phyloP scores from a whole-genome alignment of 352 stramenopile genomes.

The Thraustochytrium striatum region DNA sequence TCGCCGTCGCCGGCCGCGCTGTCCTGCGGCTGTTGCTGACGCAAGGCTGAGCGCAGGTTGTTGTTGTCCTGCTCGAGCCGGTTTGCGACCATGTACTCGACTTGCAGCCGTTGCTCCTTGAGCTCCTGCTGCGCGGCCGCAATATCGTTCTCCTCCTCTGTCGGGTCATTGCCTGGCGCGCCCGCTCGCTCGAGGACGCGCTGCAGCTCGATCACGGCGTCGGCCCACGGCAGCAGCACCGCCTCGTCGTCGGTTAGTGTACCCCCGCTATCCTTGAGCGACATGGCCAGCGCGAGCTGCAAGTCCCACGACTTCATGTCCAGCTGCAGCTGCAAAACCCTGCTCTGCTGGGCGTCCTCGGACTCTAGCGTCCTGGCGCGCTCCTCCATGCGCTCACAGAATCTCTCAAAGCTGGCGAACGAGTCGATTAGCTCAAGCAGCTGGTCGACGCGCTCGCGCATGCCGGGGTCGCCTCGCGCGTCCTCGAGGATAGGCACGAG shows the following conservation, averaged over 20 bases:
- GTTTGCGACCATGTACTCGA: constrained; percentile 32
- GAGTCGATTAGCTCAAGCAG: constrained; percentile 29
- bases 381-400: constrained; percentile 2
- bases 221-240: constrained; percentile 22
- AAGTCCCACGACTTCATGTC: constrained; percentile 41
- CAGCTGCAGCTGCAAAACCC: not conserved
- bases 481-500: constrained; percentile 6
- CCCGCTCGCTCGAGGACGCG: not conserved
- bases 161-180: not conserved
- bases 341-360: constrained; percentile 2
- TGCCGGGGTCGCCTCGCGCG: not conserved
- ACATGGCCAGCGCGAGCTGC: constrained; percentile 4
- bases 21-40: not conserved
- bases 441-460: not conserved
- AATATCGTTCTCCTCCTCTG: not conserved
- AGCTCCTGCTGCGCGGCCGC: not conserved
- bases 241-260: not conserved
- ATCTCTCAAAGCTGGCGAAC: constrained; percentile 36
- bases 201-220: constrained; percentile 6
- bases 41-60: not conserved
- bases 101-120: not conserved
- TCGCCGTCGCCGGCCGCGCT: not conserved
- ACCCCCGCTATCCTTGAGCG: not conserved
- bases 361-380: not conserved
- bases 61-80: not conserved